A percentile compares a stretch with the other conserved stretches of the same genome.
Conservation (phyloP, 129 eudicot species). For the Flaveria ramosissima region DNA sequence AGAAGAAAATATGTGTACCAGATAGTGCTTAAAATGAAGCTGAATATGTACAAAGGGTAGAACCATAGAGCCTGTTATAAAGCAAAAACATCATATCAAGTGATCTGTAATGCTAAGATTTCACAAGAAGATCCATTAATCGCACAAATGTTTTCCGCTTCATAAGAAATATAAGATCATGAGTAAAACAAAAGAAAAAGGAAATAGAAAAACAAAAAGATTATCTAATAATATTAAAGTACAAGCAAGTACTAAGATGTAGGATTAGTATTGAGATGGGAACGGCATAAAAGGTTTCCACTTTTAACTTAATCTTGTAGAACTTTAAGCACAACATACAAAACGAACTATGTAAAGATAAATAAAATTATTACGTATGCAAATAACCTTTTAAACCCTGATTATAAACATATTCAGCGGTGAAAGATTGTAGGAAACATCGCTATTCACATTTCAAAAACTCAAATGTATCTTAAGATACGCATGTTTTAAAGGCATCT, state of each 20-base stretch:
- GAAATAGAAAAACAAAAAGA: too few species aligned
- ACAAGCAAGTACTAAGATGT: not conserved
- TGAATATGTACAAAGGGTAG: slow-evolving; percentile 88
- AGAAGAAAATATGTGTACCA: slow-evolving; percentile 59
- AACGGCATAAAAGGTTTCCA: not conserved
- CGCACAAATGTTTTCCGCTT: slow-evolving; percentile 15
- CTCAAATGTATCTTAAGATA: slow-evolving; percentile 8
- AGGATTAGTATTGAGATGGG: not conserved
- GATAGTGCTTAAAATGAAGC: slow-evolving; percentile 82
- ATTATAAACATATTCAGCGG: slow-evolving; percentile 6
- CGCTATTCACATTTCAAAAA: slow-evolving; percentile 4
- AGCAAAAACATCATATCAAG: slow-evolving; percentile 26
- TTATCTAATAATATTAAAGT: not conserved
- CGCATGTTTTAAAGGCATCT: slow-evolving; percentile 1
- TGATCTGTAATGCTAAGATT: slow-evolving; percentile 16
- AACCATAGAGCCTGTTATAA: slow-evolving; percentile 82
- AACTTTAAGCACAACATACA: not conserved
- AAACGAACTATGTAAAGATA: not conserved
- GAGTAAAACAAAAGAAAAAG: not conserved
- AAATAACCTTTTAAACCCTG: not conserved
- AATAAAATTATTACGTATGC: not conserved
- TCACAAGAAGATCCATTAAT: not conserved
- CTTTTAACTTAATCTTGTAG: not conserved
- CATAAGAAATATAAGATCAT: slow-evolving; percentile 2
- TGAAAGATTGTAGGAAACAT: slow-evolving; percentile 6